Evolutionary conservation across 257 asterid genomes (phyloP).

Genomic region (Solanum ahanhuiri): DNA sequence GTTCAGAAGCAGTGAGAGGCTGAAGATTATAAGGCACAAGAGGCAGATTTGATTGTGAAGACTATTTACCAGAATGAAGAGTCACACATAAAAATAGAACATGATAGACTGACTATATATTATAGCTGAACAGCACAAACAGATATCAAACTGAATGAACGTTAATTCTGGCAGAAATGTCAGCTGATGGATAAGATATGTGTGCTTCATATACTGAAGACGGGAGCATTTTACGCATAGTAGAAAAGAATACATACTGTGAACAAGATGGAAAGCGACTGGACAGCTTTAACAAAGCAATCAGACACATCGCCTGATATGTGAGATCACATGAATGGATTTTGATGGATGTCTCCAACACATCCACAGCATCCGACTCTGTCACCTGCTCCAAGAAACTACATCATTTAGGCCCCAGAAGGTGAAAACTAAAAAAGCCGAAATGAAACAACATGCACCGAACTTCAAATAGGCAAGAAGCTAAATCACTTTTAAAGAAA

Average conservation of each 20-base stretch:
- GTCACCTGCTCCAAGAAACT: constrained; percentile 58
- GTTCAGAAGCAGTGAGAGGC: background rate
- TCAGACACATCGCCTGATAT: constrained; percentile 81
- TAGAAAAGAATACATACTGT: constrained; percentile 42
- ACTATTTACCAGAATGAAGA: background rate
- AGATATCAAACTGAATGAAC: background rate
- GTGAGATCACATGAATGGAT: constrained; percentile 66
- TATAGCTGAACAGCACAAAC: background rate
- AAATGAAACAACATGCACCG: background rate
- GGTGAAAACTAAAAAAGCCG: background rate
- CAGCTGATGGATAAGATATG: background rate
- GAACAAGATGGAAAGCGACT: constrained; percentile 82
- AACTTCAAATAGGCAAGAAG: background rate
- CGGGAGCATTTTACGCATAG: background rate
- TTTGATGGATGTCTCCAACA: constrained; percentile 56
- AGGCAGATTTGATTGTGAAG: background rate
- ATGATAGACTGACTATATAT: background rate
- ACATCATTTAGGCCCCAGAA: background rate
- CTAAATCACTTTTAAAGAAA: background rate
- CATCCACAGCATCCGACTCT: constrained; percentile 85
- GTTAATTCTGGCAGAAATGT: background rate
- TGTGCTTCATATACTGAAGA: background rate
- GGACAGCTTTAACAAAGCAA: constrained; percentile 86
- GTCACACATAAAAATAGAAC: background rate
- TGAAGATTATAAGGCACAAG: background rate